phyloP scores from a whole-genome alignment of 331 rosid species.

The Pyrus hybrid region DNA sequence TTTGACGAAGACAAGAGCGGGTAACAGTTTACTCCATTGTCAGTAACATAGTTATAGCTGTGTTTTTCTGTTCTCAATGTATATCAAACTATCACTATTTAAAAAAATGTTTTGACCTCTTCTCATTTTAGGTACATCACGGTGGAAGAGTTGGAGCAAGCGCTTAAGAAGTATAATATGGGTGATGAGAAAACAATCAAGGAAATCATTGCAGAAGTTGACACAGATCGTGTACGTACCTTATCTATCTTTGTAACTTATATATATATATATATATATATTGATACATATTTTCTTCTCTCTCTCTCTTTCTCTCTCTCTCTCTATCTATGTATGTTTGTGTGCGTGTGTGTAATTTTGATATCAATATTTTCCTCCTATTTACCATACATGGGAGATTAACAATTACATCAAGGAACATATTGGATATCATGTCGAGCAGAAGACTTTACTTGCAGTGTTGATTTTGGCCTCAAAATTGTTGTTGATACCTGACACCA shows the following conservation, averaged over 20 bases:
- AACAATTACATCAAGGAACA: neutral
- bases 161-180: slow-evolving; percentile 82
- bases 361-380: neutral
- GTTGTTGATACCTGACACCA: neutral
- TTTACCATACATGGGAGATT: neutral
- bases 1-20: slow-evolving; percentile 91
- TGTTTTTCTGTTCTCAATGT: neutral
- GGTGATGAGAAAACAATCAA: slow-evolving; percentile 79
- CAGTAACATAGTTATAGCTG: neutral
- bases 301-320: neutral
- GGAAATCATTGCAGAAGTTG: slow-evolving; percentile 96
- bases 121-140: slow-evolving; percentile 60
- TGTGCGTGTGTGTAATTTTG: no score
- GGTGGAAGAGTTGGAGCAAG: slow-evolving; percentile 73
- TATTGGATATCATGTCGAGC: neutral
- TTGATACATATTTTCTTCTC: neutral
- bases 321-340: no score
- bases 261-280: no score
- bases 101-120: neutral
- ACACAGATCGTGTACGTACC: slow-evolving; percentile 64
- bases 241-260: neutral
- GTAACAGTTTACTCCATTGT: slow-evolving; percentile 23
- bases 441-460: neutral
- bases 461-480: neutral
- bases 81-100: neutral